Conservation (phyloP, 2,329 filamentous ascomycete species). For the Fusarium sp. region DNA sequence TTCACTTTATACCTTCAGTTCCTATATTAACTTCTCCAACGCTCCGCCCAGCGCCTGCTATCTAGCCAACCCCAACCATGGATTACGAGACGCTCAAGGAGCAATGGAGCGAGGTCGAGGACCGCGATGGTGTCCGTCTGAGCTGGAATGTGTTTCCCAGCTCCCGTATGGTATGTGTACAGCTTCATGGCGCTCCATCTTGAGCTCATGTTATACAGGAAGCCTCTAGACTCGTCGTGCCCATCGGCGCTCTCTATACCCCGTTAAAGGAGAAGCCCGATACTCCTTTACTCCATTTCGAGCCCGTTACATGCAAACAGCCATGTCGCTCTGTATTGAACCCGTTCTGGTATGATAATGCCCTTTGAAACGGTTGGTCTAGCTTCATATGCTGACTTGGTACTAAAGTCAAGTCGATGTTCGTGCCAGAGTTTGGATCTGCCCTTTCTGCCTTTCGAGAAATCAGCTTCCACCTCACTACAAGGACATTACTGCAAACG, state of each 20-base stretch:
- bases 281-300: constrained; percentile 89
- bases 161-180: constrained; percentile 85
- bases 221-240: constrained; percentile 92
- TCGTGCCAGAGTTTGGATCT: constrained; percentile 86
- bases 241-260: constrained; percentile 95
- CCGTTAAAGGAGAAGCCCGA: constrained; percentile 94
- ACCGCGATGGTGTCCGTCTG: constrained; percentile 92
- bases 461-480: constrained; percentile 87
- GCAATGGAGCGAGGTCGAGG: constrained; percentile 95
- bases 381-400: constrained; percentile 36
- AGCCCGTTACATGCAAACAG: constrained; percentile 95
- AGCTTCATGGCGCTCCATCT: neutral
- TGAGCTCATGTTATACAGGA: constrained; percentile 64
- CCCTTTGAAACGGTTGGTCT: neutral
- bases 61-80: constrained; percentile 60
- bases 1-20: neutral
- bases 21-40: neutral
- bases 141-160: constrained; percentile 99
- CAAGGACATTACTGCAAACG: constrained; percentile 86
- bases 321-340: constrained; percentile 96
- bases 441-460: constrained; percentile 85
- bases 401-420: constrained; percentile 78
- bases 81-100: constrained; percentile 95
- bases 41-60: neutral
- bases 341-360: constrained; percentile 82